phyloP scores from a whole-genome alignment of 163 green algal species.

The Coccomyxa subellipsoidea region DNA sequence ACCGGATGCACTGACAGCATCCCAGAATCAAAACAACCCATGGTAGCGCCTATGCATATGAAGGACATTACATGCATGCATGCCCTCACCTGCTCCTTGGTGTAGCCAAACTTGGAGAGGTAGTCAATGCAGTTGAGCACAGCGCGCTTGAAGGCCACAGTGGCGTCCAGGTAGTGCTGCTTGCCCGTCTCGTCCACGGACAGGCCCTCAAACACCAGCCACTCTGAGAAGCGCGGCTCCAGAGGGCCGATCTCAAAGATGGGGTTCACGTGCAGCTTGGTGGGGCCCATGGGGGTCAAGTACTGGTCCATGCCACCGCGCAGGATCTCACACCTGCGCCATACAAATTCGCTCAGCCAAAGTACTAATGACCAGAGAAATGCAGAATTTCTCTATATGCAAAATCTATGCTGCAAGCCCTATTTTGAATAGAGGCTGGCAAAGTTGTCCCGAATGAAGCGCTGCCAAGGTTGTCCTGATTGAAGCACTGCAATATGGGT shows the following conservation, averaged over 20 bases:
- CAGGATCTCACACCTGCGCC: slow-evolving; percentile 62
- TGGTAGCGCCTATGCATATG: too few species aligned
- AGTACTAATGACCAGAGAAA: too few species aligned
- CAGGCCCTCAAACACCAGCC: slow-evolving; percentile 70
- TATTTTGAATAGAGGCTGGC: too few species aligned
- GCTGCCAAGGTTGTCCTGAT: too few species aligned
- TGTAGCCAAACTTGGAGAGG: slow-evolving; percentile 73
- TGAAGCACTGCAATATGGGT: too few species aligned
- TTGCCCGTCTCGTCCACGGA: slow-evolving; percentile 40
- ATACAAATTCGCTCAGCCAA: too few species aligned
- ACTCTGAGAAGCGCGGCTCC: slow-evolving; percentile 66
- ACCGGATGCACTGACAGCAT: too few species aligned
- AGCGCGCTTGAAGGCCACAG: slow-evolving; percentile 73
- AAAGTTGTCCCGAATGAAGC: too few species aligned
- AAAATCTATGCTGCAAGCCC: too few species aligned
- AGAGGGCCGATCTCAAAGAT: slow-evolving; percentile 77
- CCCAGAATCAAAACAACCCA: too few species aligned
- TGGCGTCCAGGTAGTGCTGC: slow-evolving; percentile 74
- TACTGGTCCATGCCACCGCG: slow-evolving; percentile 74
- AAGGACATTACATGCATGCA: too few species aligned
- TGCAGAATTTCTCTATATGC: too few species aligned
- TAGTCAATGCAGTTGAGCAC: slow-evolving; percentile 79
- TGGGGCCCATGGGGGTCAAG: slow-evolving; percentile 69
- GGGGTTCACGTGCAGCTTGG: slow-evolving; percentile 64
- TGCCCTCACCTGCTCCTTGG: slow-evolving; percentile 50